Evolutionary conservation across 2,329 filamentous ascomycete species (phyloP).

Genomic region (Sporothrix globosa): DNA sequence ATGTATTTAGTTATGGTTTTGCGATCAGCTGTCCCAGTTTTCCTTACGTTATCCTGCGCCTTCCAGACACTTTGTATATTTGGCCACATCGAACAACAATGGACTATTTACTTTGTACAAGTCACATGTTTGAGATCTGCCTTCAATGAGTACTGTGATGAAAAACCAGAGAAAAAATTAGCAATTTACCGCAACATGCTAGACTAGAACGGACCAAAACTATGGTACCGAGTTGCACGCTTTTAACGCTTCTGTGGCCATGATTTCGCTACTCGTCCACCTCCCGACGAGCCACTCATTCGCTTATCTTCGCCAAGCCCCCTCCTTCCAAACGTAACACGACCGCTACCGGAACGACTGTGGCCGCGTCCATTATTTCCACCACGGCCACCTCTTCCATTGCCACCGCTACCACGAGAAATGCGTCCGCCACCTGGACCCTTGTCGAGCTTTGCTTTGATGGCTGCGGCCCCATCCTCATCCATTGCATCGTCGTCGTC

Average conservation of each 20-base stretch:
- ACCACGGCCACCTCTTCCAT: constrained; percentile 42
- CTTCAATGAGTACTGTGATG: constrained; percentile 18
- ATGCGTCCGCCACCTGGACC: constrained; percentile 38
- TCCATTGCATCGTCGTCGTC: constrained; percentile 58
- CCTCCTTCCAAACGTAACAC: constrained; percentile 41
- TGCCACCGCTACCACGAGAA: constrained; percentile 40
- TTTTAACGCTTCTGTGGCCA: constrained; percentile 33
- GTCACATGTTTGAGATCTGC: neutral
- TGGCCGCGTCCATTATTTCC: constrained; percentile 45
- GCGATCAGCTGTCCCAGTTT: too few species aligned
- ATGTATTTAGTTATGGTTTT: too few species aligned
- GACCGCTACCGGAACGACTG: constrained; percentile 42
- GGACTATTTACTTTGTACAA: neutral
- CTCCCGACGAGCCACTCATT: constrained; percentile 35
- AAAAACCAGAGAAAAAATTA: neutral
- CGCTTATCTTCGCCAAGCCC: constrained; percentile 43
- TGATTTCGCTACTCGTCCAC: constrained; percentile 41
- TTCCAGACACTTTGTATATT: too few species aligned
- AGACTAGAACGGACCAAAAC: neutral
- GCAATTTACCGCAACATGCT: neutral
- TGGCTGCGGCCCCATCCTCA: constrained; percentile 53
- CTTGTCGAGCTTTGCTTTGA: constrained; percentile 44
- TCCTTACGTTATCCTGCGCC: too few species aligned
- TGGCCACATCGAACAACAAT: too few species aligned
- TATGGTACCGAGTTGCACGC: too few species aligned